Evolutionary conservation across 257 asterid species (phyloP).

Genomic region (Solanum boliviense): DNA sequence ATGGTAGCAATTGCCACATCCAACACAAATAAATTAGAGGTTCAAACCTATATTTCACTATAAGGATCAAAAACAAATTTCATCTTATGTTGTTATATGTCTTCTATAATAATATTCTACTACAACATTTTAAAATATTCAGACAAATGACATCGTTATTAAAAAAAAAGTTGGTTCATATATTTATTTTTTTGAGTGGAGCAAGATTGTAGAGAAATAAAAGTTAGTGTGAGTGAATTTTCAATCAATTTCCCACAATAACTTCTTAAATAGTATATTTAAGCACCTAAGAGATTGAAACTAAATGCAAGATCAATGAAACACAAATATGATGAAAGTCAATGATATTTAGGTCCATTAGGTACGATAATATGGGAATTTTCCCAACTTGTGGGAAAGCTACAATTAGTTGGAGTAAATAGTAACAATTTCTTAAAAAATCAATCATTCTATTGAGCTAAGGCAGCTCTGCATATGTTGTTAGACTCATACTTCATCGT

Average conservation of each 20-base stretch:
- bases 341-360: background rate
- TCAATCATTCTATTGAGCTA: background rate
- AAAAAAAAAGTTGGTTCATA: no score
- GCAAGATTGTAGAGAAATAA: background rate
- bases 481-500: background rate
- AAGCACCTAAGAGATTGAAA: background rate
- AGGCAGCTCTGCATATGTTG: accelerated
- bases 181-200: background rate
- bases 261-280: background rate
- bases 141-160: no score
- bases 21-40: background rate
- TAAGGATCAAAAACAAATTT: background rate
- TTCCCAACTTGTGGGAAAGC: background rate
- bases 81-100: background rate
- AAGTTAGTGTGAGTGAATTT: background rate
- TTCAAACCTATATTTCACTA: background rate
- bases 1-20: background rate
- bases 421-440: background rate
- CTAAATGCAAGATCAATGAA: background rate
- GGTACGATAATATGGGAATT: background rate
- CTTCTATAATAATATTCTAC: background rate
- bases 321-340: background rate
- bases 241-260: background rate
- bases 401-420: background rate
- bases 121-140: no score